phyloP scores from a whole-genome alignment of 768 basidiomycete species.

The Podaxis sp. region DNA sequence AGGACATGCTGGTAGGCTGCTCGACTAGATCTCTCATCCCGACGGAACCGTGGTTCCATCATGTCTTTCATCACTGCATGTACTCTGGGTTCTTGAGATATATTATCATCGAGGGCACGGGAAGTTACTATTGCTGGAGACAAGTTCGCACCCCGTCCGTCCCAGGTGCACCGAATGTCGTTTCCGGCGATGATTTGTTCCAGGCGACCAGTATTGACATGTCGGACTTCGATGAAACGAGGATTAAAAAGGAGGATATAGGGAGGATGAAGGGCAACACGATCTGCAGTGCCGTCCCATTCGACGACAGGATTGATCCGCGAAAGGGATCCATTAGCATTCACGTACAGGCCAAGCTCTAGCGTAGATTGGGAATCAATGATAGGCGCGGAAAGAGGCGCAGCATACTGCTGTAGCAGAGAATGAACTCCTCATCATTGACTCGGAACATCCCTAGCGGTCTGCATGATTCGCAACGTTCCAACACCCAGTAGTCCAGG shows the following conservation, averaged over 20 bases:
- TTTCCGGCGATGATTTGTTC: slow-evolving; percentile 80
- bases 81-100: slow-evolving; percentile 77
- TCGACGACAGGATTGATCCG: slow-evolving; percentile 75
- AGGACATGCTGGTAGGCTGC: slow-evolving; percentile 71
- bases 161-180: slow-evolving; percentile 87
- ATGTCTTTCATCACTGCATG: slow-evolving; percentile 80
- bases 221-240: slow-evolving; percentile 88
- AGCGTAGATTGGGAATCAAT: neutral
- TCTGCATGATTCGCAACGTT: slow-evolving; percentile 75
- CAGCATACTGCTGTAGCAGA: slow-evolving; percentile 82
- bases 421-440: slow-evolving; percentile 82
- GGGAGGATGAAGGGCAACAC: slow-evolving; percentile 85
- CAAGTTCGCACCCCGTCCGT: slow-evolving; percentile 62
- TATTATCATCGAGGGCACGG: slow-evolving; percentile 41
- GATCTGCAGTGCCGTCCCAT: slow-evolving; percentile 92
- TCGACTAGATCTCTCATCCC: slow-evolving; percentile 38
- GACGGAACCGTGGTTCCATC: slow-evolving; percentile 35
- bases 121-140: slow-evolving; percentile 64
- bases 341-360: slow-evolving; percentile 93
- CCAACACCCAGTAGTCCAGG: slow-evolving; percentile 65
- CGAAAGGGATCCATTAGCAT: slow-evolving; percentile 87
- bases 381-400: neutral
- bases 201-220: slow-evolving; percentile 76
- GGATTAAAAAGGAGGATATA: slow-evolving; percentile 86
- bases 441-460: slow-evolving; percentile 91